These are phyloP conservation scores for Jacaranda mimosifolia DNA, from an alignment of 257 asterid genomes.

Conservation along the genomic window DNA sequence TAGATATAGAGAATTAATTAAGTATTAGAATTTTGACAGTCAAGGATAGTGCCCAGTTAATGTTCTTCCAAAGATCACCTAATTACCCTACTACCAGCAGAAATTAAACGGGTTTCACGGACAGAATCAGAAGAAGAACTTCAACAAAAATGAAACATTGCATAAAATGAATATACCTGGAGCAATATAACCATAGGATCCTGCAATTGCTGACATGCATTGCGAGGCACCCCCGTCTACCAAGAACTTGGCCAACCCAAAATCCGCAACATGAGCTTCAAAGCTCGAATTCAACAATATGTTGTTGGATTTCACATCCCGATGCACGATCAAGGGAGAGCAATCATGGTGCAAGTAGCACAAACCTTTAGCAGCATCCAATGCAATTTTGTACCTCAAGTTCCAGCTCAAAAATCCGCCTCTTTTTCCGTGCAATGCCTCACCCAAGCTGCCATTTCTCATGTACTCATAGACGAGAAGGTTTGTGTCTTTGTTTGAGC, in stretches of 20 bases:
- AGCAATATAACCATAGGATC: slow-evolving; percentile 97
- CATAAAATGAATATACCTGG: slow-evolving; percentile 61
- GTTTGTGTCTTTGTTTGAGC: slow-evolving; percentile 84
- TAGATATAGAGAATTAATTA: not conserved
- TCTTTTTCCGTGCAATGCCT: slow-evolving; percentile 81
- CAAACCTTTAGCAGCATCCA: slow-evolving; percentile 87
- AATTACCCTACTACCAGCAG: no score
- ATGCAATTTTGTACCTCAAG: slow-evolving; percentile 81
- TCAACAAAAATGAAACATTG: no score
- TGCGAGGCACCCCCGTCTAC: slow-evolving; percentile 84
- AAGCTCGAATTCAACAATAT: slow-evolving; percentile 74
- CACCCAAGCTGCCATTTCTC: slow-evolving; percentile 96
- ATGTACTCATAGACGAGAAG: slow-evolving; percentile 92
- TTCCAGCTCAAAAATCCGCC: slow-evolving; percentile 80
- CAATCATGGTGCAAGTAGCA: slow-evolving; percentile 95
- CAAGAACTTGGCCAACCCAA: slow-evolving; percentile 91
- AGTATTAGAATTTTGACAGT: no score
- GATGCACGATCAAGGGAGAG: slow-evolving; percentile 84
- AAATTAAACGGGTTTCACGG: no score
- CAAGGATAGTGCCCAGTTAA: no score
- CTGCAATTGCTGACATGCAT: slow-evolving; percentile 97
- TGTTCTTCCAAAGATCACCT: no score
- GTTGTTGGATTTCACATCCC: slow-evolving; percentile 93
- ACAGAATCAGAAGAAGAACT: not conserved
- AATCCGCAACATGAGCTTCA: slow-evolving; percentile 97